Evolutionary conservation across 2,329 filamentous ascomycete genomes (phyloP).

Genomic region (Penicillium psychrosexuale): DNA sequence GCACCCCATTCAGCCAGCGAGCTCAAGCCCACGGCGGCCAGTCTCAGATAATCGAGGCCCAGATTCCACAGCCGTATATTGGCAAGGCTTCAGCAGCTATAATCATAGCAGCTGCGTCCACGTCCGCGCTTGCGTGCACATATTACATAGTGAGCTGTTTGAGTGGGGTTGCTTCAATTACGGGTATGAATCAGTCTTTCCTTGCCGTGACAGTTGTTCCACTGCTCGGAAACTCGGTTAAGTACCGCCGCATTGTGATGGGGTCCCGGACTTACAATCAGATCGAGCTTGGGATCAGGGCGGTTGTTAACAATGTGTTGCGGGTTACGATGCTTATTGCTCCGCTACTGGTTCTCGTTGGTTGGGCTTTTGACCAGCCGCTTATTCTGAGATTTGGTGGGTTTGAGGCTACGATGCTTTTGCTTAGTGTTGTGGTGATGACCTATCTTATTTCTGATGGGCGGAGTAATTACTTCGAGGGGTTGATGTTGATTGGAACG

Average conservation of each 20-base stretch:
- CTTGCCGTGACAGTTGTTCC: constrained; percentile 9
- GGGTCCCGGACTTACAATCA: constrained; percentile 5
- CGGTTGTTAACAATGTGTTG: constrained; percentile 15
- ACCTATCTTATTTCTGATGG: constrained; percentile 22
- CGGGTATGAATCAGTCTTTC: constrained; percentile 10
- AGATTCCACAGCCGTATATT: background rate
- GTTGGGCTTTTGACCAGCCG: constrained; percentile 11
- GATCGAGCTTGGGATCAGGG: constrained; percentile 15
- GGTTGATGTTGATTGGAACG: constrained; percentile 21
- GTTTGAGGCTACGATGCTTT: constrained; percentile 19
- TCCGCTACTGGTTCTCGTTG: constrained; percentile 12
- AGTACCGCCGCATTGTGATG: constrained; percentile 11
- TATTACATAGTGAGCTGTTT: constrained; percentile 10
- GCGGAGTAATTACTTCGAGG: constrained; percentile 21
- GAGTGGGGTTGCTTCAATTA: background rate
- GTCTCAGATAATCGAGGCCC: background rate
- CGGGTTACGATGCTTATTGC: constrained; percentile 17
- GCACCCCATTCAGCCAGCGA: constrained; percentile 8
- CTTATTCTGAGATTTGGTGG: constrained; percentile 16
- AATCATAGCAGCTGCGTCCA: constrained; percentile 1
- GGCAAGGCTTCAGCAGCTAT: background rate
- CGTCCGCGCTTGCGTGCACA: constrained; percentile 6
- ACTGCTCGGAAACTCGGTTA: constrained; percentile 15
- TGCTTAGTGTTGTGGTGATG: constrained; percentile 20
- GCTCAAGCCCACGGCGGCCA: background rate